Evolutionary conservation across 495 filamentous ascomycete species (phyloP), one percentile per base, ranked within the genome.

Genomic region (Aspergillus carlsbadensis): DNA sequence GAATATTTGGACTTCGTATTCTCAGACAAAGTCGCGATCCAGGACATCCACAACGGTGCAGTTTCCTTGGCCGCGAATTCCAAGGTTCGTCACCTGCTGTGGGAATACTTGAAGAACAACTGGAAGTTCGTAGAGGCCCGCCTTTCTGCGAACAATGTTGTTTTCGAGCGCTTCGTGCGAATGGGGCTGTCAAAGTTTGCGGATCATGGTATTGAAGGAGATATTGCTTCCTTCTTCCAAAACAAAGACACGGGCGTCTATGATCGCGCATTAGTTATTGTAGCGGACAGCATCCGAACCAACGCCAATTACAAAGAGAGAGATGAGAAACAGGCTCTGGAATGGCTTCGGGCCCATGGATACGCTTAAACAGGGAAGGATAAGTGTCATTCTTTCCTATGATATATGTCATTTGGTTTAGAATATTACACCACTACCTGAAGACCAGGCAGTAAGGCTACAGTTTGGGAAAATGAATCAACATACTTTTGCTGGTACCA

Each of bases 131-230:
- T 96, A 15, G 77, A 82, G 34, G 72, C 78, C 46, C 86, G 84
- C 62, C 77, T 97, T 45, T 84, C 87, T 56, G 77, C 81, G 1
- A 96, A 95, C 72, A 86, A 89, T 56, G 87, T 96, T 26, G 84
- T 96, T 21, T 75, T 96, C 47, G 92, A 97, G 72, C 84, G 92
- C 18, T 94, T 96, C 71, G 66, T 98, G 60, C 85, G 87, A 58
- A 78, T 86, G 60, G 84, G 83, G 18, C 76, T 98, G 56, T 79
- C 81, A 45, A 89, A 88, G 65, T 97, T 96, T 67, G 80, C 87
- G 1, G 85, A 87, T 61, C 71, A 77, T 20, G 78, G 81, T 61
- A 78, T 84, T n/a, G 81, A 86, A 56, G 74, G 81, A 54, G 92
- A 96, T 41, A 96, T 98, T 63, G 76, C 85, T 43, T 67, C 67